phyloP scores from a whole-genome alignment of 106 monocot genomes.

The Ottelia alismoides region DNA sequence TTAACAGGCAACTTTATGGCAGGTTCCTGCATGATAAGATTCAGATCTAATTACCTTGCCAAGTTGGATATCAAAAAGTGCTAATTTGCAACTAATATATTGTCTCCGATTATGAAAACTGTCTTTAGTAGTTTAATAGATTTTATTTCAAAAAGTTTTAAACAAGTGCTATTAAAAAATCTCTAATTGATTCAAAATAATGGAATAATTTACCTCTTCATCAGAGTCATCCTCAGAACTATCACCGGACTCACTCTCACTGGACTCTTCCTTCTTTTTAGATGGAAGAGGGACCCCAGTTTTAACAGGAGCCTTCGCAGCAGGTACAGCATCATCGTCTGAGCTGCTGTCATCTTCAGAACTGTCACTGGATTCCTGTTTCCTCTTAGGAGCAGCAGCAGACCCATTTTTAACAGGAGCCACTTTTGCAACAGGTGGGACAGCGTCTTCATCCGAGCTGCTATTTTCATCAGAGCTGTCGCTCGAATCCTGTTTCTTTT shows the following conservation, averaged over 20 bases:
- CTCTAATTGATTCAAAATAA: not conserved
- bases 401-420: constrained; percentile 1
- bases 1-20: no score
- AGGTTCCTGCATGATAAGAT: no score
- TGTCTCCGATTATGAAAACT: not conserved
- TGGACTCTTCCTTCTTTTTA: not conserved
- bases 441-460: no score
- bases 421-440: no score
- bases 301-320: no score
- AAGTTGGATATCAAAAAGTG: not conserved
- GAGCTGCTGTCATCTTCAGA: constrained; percentile 7
- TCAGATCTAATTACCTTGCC: no score
- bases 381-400: not conserved
- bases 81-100: not conserved
- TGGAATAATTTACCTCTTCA: constrained; percentile 1
- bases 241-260: constrained; percentile 9
- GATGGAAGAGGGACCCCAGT: no score
- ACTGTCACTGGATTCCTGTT: constrained; percentile 6
- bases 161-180: no score
- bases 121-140: not conserved
- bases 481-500: no score
- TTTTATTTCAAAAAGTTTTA: not conserved
- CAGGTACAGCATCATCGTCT: not conserved
- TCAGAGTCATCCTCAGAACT: constrained; percentile 13
- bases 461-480: constrained; percentile 4